Evolutionary conservation across 2,329 filamentous ascomycete genomes (phyloP).

Genomic region (Cercospora brassicicola): DNA sequence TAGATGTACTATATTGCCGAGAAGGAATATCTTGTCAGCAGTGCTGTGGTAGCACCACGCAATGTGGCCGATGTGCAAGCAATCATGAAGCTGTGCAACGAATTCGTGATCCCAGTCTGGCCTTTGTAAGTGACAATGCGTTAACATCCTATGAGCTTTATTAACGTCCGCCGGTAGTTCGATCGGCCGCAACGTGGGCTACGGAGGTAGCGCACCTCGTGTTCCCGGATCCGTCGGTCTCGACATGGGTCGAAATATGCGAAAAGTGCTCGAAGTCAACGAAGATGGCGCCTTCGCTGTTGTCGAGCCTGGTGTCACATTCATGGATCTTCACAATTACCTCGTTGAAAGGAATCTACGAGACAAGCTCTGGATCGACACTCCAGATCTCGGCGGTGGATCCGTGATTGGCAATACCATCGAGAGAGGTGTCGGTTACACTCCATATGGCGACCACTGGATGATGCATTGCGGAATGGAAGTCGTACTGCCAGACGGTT

Average conservation of each 20-base stretch:
- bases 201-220: constrained; percentile 57
- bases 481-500: constrained; percentile 45
- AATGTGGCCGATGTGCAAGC: constrained; percentile 49
- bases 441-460: constrained; percentile 48
- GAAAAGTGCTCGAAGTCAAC: constrained; percentile 54
- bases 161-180: constrained; percentile 29
- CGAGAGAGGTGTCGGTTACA: constrained; percentile 47
- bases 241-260: constrained; percentile 57
- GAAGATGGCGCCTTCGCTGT: constrained; percentile 52
- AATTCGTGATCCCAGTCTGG: constrained; percentile 50
- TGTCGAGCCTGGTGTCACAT: constrained; percentile 59
- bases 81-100: constrained; percentile 50
- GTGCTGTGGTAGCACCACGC: constrained; percentile 43
- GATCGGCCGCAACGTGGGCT: constrained; percentile 54
- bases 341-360: constrained; percentile 46
- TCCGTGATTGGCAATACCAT: constrained; percentile 53
- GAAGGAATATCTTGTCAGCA: constrained; percentile 49
- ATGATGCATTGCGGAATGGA: constrained; percentile 49
- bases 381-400: constrained; percentile 53
- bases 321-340: constrained; percentile 54
- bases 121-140: constrained; percentile 38
- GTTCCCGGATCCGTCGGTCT: constrained; percentile 54
- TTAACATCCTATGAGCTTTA: not conserved
- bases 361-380: constrained; percentile 46
- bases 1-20: constrained; percentile 40